Conservation (phyloP, 2,329 filamentous ascomycete genomes). For the Verticillium albo-atrum region DNA sequence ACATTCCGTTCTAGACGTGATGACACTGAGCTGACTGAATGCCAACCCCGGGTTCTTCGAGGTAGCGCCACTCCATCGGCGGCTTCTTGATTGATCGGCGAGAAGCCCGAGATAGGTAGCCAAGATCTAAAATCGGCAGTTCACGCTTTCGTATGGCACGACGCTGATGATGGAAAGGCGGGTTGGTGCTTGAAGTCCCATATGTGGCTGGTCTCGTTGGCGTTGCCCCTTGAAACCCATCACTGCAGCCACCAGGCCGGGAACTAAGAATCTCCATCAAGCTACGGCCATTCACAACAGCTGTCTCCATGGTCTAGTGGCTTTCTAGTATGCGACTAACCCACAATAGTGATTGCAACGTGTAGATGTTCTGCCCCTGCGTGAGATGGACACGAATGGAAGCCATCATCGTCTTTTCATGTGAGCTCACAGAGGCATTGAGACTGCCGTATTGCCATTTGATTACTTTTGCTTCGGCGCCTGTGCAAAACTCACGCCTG, state of each 20-base stretch:
- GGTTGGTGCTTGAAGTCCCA: background rate
- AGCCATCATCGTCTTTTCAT: too few relatives aligned
- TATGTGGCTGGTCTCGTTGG: background rate
- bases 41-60: too few relatives aligned
- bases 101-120: background rate
- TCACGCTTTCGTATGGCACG: background rate
- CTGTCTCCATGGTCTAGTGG: background rate
- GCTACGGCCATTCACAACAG: background rate
- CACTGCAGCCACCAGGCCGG: background rate
- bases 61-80: background rate
- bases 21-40: background rate
- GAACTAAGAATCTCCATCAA: background rate
- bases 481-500: too few relatives aligned
- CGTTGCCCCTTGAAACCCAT: background rate
- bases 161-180: background rate
- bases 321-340: background rate
- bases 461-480: too few relatives aligned
- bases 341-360: too few relatives aligned
- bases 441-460: too few relatives aligned
- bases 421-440: too few relatives aligned
- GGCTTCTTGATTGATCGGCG: background rate
- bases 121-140: background rate
- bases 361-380: too few relatives aligned
- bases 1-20: background rate
- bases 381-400: too few relatives aligned